Evolutionary conservation across 176 grass and related monocot species (phyloP), one percentile per base, ranked within the genome.

Genomic region (Musa troglodytarum): DNA sequence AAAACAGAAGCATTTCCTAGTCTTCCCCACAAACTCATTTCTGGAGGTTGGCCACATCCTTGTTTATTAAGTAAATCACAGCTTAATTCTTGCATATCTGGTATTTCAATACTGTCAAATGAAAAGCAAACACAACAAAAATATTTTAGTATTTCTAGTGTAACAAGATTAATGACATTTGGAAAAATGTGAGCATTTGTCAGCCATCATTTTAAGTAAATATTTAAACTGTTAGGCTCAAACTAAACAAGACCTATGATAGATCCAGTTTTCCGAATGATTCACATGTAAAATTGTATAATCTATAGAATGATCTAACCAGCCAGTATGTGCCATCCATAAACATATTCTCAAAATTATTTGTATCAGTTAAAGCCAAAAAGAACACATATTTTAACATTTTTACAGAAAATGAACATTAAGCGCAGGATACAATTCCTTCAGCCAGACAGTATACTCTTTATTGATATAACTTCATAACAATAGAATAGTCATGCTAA

Each of bases 1-100:
- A 91, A 54, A 66, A 79, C 53, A 73, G 82, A 52, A 76, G 88
- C 69, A 79, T 74, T 85, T 80, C 88, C 88, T 57, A 98, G 86
- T 71, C 90, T 98, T 78, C 91, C 90, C 95, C 95, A 98, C 51
- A 98, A 81, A 75, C 84, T 91, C 71, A 88, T 82, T 83, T 98
- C 95, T 73, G 82, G 80, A 80, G 86, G 50, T 15, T 89, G 90
- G 65, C 81, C 49, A 70, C 17, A 69, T 24, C 21, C 68, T 72
- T 59, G 64, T 58, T 43, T 53, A 82, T 82, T 84, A n/a, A 79
- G 58, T 61, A 76, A 61, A 86, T 79, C 81, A 51, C 50, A 61
- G 23, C 22, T 22, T 49, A 72, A 20, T 74, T 80, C 83, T 78
- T 50, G 72, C 65, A 71, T 80, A 72, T 68, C 53, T 78, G 82